Conservation (phyloP, 1,139 yeast genomes). For the Wickerhamomyces sp. region DNA sequence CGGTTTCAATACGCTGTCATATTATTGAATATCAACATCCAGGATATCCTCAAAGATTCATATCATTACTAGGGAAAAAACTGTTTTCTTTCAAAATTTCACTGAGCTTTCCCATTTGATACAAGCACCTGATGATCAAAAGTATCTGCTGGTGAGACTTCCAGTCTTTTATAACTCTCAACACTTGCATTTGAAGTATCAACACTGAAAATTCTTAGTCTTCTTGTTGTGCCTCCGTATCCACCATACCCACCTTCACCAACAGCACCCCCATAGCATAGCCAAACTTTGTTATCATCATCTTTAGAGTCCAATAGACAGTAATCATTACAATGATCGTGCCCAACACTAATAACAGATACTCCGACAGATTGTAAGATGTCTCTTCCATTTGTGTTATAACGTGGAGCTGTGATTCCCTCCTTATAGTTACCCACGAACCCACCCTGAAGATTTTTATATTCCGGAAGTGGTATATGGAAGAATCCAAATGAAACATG, state of each 20-base stretch:
- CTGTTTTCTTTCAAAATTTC: too few species aligned
- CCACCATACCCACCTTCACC: conserved; percentile 98
- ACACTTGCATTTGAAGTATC: conserved; percentile 52
- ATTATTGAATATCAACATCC: conserved; percentile 43
- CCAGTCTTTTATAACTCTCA: conserved; percentile 66
- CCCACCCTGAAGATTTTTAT: conserved; percentile 38
- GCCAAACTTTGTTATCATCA: conserved; percentile 53
- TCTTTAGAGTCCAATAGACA: conserved; percentile 51
- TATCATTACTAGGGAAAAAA: conserved; percentile 8
- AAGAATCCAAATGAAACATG: conserved; percentile 82
- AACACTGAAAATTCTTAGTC: conserved; percentile 67
- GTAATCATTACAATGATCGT: conserved; percentile 91
- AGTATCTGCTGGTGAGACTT: conserved; percentile 42
- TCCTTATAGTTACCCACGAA: conserved; percentile 62
- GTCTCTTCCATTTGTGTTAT: conserved; percentile 61
- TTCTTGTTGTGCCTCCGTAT: conserved; percentile 75
- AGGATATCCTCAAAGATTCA: conserved; percentile 39
- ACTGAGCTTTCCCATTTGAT: conserved; percentile 20
- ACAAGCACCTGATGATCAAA: conserved; percentile 62
- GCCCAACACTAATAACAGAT: conserved; percentile 75
- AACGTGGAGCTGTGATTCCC: conserved; percentile 71
- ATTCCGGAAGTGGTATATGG: conserved; percentile 91
- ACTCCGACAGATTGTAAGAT: conserved; percentile 61
- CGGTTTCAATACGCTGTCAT: conserved; percentile 50
- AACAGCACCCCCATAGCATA: conserved; percentile 89